Base-by-base conservation (phyloP, 1,284 basidiomycete species). In the Boletus semigastroideus region DNA sequence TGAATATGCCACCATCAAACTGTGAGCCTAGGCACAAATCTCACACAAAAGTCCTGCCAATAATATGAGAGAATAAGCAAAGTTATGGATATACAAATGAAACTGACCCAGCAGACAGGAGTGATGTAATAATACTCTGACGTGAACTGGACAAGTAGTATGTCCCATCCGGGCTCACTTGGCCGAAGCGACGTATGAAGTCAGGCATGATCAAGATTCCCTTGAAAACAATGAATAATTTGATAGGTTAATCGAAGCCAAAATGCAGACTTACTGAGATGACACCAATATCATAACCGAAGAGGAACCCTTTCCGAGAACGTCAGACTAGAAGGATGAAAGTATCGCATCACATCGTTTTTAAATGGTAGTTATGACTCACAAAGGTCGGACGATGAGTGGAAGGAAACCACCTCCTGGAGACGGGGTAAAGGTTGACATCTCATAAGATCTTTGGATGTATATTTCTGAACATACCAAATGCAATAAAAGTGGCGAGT, bases 141-240 rank as follows among this genome's bases (percentile, higher is more conserved):
- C 86, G 75, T 33, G 79, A 79, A 51, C 79, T 78, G 1, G 82
- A 78, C 14, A 90, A 71, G 49, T 79, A 71, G 46, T 71, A 75
- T 17, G 72, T 61, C 4, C 85, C 86, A 55, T 79, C 66, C 3
- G 69, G 59, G 49, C 66, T 77, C 16, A 73, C 49, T 60, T 82
- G 72, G n/a, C 87, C 87, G 62, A 90, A 90, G 14, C 86, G 79
- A 49, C 72, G 59, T 52, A 87, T 74, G 66, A 92, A 91, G 66
- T 90, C 85, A 5, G 80, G 79, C 87, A 91, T 90, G 54, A 90
- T 87, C 36, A 37, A 88, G 69, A 67, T 86, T 86, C 79, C 88
- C 87, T 80, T 86, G 37, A 11, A 28, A 25, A 9, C 28, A n/a
- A 17, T 39, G 17, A 41, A 42, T 19, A 36, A 42, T 19, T 11